These are phyloP conservation scores for Chlamydomonas incerta DNA, from an alignment of 139 green algal species.

Conservation along the genomic window DNA sequence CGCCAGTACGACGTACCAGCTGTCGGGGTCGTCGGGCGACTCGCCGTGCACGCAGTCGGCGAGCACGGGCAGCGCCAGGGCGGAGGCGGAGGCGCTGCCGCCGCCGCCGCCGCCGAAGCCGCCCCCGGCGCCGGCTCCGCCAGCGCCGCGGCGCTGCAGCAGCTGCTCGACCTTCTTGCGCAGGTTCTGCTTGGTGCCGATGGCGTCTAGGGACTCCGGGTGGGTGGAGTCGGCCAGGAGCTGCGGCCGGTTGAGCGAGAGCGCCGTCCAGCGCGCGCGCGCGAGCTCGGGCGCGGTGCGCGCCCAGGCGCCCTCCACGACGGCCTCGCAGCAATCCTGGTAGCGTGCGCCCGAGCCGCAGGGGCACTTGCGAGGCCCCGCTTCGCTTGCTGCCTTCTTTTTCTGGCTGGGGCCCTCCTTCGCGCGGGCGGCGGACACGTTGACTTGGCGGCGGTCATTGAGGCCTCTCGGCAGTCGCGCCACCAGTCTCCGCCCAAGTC, in stretches of 20 bases:
- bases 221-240: conserved; percentile 44
- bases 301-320: conserved; percentile 41
- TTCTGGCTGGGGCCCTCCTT: background rate
- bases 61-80: background rate
- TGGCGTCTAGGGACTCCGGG: conserved; percentile 34
- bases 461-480: no score
- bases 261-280: conserved; percentile 35
- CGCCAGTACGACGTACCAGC: conserved; percentile 8
- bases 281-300: conserved; percentile 39
- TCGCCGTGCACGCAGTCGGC: conserved; percentile 2
- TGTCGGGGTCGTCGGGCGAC: background rate
- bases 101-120: no score
- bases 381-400: background rate
- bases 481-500: no score
- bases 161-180: background rate
- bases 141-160: background rate
- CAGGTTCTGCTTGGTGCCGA: conserved; percentile 30
- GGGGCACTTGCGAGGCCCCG: background rate
- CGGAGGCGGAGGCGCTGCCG: no score
- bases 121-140: background rate
- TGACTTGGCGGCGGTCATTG: no score
- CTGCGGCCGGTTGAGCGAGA: background rate
- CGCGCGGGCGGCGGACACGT: no score
- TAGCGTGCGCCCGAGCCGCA: conserved; percentile 6
- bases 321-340: conserved; percentile 29